Conservation (phyloP, 75 land plant species). For the Gnetum montanum region DNA sequence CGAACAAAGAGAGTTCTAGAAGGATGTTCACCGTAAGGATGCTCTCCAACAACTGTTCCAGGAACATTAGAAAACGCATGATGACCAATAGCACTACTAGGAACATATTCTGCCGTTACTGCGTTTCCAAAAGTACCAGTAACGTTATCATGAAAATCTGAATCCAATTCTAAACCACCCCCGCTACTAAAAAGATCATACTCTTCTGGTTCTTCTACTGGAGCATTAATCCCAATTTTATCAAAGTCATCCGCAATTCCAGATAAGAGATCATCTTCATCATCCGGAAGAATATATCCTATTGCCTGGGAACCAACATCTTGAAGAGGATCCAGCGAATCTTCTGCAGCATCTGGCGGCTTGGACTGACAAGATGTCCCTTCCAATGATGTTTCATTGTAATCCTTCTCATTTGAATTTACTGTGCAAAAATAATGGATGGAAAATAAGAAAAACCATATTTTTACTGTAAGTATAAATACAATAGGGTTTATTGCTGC, state of each 20-base stretch:
- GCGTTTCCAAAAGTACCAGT: conserved; percentile 27
- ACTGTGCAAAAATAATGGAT: conserved; percentile 1
- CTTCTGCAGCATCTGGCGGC: conserved; percentile 5
- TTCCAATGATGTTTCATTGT: not conserved
- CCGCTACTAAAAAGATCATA: conserved; percentile 86
- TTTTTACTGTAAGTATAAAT: not conserved
- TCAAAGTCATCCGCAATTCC: conserved; percentile 77
- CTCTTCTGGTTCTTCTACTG: conserved; percentile 72
- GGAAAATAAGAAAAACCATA: not conserved
- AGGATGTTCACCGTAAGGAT: conserved; percentile 97
- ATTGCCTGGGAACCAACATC: conserved; percentile 41
- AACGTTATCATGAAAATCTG: conserved; percentile 40
- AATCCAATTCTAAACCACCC: conserved; percentile 86
- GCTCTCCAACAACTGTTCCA: conserved; percentile 78
- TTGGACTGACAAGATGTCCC: not conserved
- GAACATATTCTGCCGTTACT: conserved; percentile 22
- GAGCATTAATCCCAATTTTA: conserved; percentile 21
- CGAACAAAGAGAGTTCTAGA: conserved; percentile 81
- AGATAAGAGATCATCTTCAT: conserved; percentile 82
- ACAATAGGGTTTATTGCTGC: not conserved
- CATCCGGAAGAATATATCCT: conserved; percentile 80
- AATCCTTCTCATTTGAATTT: conserved; percentile 4
- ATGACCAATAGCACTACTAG: conserved; percentile 32
- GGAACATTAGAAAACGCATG: conserved; percentile 44
- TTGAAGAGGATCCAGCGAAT: conserved; percentile 17